phyloP scores from a whole-genome alignment of 2,329 filamentous ascomycete genomes.

The Pseudofabraea citricarpa region DNA sequence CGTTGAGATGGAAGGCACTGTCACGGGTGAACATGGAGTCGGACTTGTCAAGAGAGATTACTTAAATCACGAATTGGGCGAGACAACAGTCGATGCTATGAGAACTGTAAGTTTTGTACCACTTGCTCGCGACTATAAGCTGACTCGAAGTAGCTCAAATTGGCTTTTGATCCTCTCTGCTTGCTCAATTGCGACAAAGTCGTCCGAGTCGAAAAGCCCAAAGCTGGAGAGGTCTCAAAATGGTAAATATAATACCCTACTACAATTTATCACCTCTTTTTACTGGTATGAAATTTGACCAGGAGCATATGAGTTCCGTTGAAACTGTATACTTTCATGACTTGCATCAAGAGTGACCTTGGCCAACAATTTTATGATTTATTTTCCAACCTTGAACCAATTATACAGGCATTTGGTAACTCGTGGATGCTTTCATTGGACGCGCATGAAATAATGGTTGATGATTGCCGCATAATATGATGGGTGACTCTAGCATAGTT shows the following conservation, averaged over 20 bases:
- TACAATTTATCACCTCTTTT: too few relatives aligned
- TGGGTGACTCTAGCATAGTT: too few relatives aligned
- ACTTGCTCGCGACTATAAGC: neutral
- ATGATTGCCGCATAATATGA: too few relatives aligned
- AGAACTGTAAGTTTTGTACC: constrained; percentile 54
- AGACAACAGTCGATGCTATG: constrained; percentile 75
- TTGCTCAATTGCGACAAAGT: constrained; percentile 65
- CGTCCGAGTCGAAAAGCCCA: constrained; percentile 53
- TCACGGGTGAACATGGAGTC: constrained; percentile 81
- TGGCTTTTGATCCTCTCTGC: constrained; percentile 71
- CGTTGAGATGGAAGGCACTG: constrained; percentile 79
- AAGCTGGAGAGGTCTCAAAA: constrained; percentile 39
- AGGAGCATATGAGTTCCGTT: too few relatives aligned
- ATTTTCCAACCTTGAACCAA: too few relatives aligned
- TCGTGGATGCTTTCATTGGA: too few relatives aligned
- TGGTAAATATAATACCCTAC: constrained; percentile 35
- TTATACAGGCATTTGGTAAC: too few relatives aligned
- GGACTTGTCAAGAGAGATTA: constrained; percentile 84
- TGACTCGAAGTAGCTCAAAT: constrained; percentile 58
- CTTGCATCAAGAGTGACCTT: too few relatives aligned
- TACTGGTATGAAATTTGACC: too few relatives aligned
- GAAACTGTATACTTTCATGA: too few relatives aligned
- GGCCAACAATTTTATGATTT: too few relatives aligned
- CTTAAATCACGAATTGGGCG: constrained; percentile 70
- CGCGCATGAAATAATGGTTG: too few relatives aligned